Evolutionary conservation across 163 green algal species (phyloP), one percentile per base, ranked within the genome.

Genomic region (Scenedesmus sp.): DNA sequence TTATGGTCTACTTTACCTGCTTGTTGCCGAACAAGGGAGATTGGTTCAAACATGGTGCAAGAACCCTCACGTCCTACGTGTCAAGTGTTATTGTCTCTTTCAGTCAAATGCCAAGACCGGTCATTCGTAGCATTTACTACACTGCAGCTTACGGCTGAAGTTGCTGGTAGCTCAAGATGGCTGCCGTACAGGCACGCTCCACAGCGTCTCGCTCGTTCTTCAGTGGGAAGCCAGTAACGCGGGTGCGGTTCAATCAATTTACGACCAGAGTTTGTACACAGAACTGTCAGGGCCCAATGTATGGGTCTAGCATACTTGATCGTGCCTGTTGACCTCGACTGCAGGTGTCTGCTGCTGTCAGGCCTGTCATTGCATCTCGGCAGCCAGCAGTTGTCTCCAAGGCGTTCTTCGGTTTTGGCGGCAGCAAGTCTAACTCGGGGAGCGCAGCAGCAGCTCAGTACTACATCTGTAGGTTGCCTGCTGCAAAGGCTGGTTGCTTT

Each of bases 321-420:
- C 65, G 40, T 30, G 4, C 30, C 3, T 76, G 65, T 76, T 40
- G 65, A 76, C 65, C 30, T 76, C 65, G 40, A 40, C 30, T 76
- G 30, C 65, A 76, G 65, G 65, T 76, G 65, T 76, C 65, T 76
- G 51, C 59, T 37, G 59, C 68, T 43, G 37, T 44, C 13, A 80
- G 83, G 59, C 83, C 83, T 80, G 56, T 88, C 7, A 18, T 87
- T 7, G 44, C 81, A 40, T 40, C 68, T 24, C 65, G 85, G n/a
- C 85, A 82, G 53, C 59, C 26, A 35, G 72, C 86, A 40, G 86
- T 80, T 1, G 82, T 68, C 6, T 30, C 86, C 16, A 43, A 86
- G 70, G 86, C 86, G 3, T 80, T 91, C 22, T 91, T 91, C n/a
- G 86, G 86, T 2, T 90, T 90, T 83, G 86, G 72, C 12, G 76